phyloP scores from a whole-genome alignment of 2,329 filamentous ascomycete species.

The Sporothrix mexicana region DNA sequence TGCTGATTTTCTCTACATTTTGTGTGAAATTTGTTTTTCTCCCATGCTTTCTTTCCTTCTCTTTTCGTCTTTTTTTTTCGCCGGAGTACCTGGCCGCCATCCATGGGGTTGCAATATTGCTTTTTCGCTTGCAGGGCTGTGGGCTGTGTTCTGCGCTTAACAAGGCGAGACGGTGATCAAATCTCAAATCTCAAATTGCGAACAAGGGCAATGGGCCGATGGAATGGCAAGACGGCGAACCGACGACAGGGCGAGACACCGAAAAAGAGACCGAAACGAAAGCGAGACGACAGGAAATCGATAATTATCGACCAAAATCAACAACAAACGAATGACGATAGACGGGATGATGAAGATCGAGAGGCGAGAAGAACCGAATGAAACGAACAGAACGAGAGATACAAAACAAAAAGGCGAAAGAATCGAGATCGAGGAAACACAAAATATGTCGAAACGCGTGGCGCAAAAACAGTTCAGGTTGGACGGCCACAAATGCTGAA shows the following conservation, averaged over 20 bases:
- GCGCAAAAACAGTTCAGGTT: neutral
- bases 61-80: neutral
- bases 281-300: too few species aligned
- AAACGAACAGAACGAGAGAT: neutral
- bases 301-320: too few species aligned
- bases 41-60: neutral
- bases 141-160: slow-evolving; percentile 22
- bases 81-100: neutral
- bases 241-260: neutral
- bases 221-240: neutral
- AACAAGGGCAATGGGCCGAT: neutral
- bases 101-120: neutral
- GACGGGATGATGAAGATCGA: too few species aligned
- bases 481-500: neutral
- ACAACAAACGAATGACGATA: too few species aligned
- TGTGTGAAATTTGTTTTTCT: slow-evolving; percentile 9
- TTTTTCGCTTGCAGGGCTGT: neutral
- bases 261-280: neutral
- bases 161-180: neutral
- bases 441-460: neutral
- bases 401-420: neutral
- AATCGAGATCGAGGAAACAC: slow-evolving; percentile 14
- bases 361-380: too few species aligned
- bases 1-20: neutral
- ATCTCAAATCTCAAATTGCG: neutral